Base-by-base conservation (phyloP, 2,329 filamentous ascomycete genomes). In the Keithomyces neogunnii region DNA sequence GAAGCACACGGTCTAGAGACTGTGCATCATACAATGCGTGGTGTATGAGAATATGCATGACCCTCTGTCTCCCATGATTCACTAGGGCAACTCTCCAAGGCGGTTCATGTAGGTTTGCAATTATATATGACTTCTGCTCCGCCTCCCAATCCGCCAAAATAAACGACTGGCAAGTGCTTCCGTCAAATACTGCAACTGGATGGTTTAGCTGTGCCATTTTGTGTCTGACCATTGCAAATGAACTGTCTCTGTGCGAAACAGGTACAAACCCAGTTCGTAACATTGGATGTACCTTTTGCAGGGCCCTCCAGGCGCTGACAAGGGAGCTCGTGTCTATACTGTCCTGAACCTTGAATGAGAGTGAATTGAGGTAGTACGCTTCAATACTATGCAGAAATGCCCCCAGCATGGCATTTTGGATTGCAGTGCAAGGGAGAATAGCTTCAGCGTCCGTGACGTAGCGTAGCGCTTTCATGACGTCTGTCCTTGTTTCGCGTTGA, bases 21-120 rank as follows among this genome's bases (percentile, higher is more conserved):
- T 81, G 75, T 0, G 89, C 91, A 69, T 96, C 91, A 57, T 95
- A 96, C 0, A 96, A 71, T 0, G 88, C 87, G 68, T 96, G 91
- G 56, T 95, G 86, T 3, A 89, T 74, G 1, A 72, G 63, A 3
- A 82, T 55, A 45, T 76, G 69, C 66, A 78, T 73, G 2, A 47
- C 59, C 4, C 55, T 36, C 1, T 49, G 44, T 0, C 55, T 47
- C 0, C 60, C 50, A 1, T 54, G 44, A 3, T 71, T 57, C 0
- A 75, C 62, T 1, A 89, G 46, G 0, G 70, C 68, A 26, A 88
- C 65, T 10, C 70, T 69, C 89, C 89, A 95, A 1, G 81, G 79
- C 0, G 82, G 82, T 0, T 63, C 55, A 42, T 81, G 70, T 3
- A 86, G 62, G 8, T 71, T 62, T 2, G 64, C 43, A 2, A 79